Evolutionary conservation across 148 eudicot species (phyloP).

Genomic region (Arbutus unedo): DNA sequence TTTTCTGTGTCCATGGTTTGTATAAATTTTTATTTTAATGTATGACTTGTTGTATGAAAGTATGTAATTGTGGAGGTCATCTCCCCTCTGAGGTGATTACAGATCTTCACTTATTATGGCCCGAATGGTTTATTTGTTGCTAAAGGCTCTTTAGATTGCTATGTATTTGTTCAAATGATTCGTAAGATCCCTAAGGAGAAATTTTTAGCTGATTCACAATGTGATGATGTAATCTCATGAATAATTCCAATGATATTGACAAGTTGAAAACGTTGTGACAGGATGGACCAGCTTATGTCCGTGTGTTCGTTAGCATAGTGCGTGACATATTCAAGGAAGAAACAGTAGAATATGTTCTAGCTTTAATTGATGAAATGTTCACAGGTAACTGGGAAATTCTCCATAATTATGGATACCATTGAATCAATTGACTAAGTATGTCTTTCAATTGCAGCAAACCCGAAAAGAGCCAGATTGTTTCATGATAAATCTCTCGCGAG

Average conservation of each 20-base stretch:
- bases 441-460: slow-evolving; percentile 59
- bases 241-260: slow-evolving; percentile 16
- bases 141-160: not conserved
- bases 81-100: not conserved
- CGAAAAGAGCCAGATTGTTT: slow-evolving; percentile 84
- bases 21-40: not conserved
- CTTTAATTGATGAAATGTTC: slow-evolving; percentile 87
- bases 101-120: not conserved
- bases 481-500: slow-evolving; percentile 77
- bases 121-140: not conserved
- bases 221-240: not conserved
- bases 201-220: not conserved
- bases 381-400: slow-evolving; percentile 44
- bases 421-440: slow-evolving; percentile 16
- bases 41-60: slow-evolving; percentile 1
- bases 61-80: not conserved
- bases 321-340: slow-evolving; percentile 92
- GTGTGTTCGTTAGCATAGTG: slow-evolving; percentile 72
- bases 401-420: not conserved
- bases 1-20: not conserved
- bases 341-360: slow-evolving; percentile 88
- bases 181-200: not conserved
- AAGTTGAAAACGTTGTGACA: slow-evolving; percentile 29
- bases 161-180: not conserved
- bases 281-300: slow-evolving; percentile 91